Percentiles rank a stretch among this genome's conserved stretches.
Evolutionary conservation across 2,329 filamentous ascomycete genomes (phyloP).

Genomic region (Catunica adiposa): DNA sequence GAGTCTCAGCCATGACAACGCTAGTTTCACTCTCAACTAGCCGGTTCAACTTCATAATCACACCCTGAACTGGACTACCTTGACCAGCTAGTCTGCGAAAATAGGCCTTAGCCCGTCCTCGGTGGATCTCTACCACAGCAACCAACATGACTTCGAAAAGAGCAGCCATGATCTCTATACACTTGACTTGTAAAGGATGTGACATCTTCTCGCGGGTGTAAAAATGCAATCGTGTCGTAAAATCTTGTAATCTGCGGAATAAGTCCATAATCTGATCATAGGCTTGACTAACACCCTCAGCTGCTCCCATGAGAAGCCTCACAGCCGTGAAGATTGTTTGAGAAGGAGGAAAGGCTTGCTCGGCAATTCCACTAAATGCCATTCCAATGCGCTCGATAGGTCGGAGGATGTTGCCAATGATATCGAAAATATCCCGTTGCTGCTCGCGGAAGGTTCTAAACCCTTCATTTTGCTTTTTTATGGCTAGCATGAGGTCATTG

Average conservation of each 20-base stretch:
- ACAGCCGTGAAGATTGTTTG: constrained; percentile 28
- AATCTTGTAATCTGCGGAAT: constrained; percentile 28
- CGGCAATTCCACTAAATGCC: constrained; percentile 23
- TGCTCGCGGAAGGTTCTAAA: constrained; percentile 14
- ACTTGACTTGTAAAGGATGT: constrained; percentile 23
- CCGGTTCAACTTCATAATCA: constrained; percentile 25
- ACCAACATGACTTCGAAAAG: constrained; percentile 30
- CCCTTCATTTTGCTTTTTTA: constrained; percentile 14
- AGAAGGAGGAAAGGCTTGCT: constrained; percentile 26
- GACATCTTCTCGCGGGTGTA: constrained; percentile 26
- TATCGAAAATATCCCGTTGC: constrained; percentile 13
- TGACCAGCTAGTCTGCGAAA: constrained; percentile 25
- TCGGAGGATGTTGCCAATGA: constrained; percentile 17
- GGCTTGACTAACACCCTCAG: constrained; percentile 27
- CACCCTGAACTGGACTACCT: constrained; percentile 25
- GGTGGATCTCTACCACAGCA: constrained; percentile 26
- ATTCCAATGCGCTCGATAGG: constrained; percentile 27
- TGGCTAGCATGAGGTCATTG: constrained; percentile 11
- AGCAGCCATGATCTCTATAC: constrained; percentile 27
- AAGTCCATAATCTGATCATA: constrained; percentile 31
- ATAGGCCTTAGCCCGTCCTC: constrained; percentile 27
- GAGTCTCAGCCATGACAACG: constrained; percentile 29
- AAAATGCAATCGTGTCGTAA: constrained; percentile 26
- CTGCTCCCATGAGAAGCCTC: constrained; percentile 27
- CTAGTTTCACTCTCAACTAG: constrained; percentile 27